Percentiles rank a stretch among this genome's conserved stretches.
Evolutionary conservation across 305 asterid genomes (phyloP).

Genomic region (Solanum aculeatissimum): DNA sequence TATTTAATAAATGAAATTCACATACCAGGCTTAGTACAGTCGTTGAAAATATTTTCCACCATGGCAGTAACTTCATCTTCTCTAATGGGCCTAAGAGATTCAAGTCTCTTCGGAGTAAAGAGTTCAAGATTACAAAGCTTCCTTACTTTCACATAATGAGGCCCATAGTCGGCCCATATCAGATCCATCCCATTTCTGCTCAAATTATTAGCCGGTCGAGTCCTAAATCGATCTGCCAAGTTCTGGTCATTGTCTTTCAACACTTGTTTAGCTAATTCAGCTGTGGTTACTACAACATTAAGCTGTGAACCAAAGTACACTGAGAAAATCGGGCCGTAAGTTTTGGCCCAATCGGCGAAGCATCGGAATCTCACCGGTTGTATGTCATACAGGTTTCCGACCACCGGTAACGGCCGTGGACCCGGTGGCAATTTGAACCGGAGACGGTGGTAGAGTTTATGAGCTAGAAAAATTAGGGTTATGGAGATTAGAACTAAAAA

Average conservation of each 20-base stretch:
- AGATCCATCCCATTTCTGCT: constrained; percentile 50
- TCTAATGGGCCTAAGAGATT: constrained; percentile 36
- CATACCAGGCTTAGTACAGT: constrained; percentile 32
- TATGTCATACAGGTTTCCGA: constrained; percentile 44
- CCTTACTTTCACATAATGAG: constrained; percentile 47
- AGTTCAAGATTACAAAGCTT: constrained; percentile 51
- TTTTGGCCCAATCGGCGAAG: constrained; percentile 45
- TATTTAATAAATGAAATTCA: background rate
- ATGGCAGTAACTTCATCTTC: constrained; percentile 54
- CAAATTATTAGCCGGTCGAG: constrained; percentile 25
- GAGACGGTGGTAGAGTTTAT: constrained; percentile 24
- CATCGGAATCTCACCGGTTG: constrained; percentile 48
- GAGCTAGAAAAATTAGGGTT: constrained; percentile 12
- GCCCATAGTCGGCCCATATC: constrained; percentile 64
- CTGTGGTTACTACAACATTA: constrained; percentile 31
- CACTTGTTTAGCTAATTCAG: constrained; percentile 45
- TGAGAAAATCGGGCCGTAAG: constrained; percentile 50
- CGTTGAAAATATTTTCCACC: constrained; percentile 37
- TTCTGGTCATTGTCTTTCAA: constrained; percentile 47
- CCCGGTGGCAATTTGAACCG: constrained; percentile 51
- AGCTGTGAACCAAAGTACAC: constrained; percentile 42
- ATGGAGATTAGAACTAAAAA: constrained; percentile 1
- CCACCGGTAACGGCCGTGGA: constrained; percentile 39
- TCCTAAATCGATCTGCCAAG: constrained; percentile 46
- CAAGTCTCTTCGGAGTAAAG: constrained; percentile 41